These are phyloP conservation scores for Acanthamoeba healyi DNA, from an alignment of 208 protist genomes.

Conservation along the genomic window DNA sequence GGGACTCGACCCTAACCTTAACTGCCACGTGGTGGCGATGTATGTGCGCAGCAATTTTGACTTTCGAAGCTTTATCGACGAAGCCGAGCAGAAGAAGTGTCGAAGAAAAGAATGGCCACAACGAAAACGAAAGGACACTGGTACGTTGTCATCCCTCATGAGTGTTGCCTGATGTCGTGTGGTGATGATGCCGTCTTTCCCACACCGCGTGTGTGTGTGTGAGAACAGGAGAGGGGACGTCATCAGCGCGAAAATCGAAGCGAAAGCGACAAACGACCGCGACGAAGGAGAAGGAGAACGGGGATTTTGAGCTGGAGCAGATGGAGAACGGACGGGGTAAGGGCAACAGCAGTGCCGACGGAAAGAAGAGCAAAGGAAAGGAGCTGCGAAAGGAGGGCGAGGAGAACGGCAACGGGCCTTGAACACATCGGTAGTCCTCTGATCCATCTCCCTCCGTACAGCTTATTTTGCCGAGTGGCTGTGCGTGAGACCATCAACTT, in stretches of 20 bases:
- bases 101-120: slow-evolving; percentile 17
- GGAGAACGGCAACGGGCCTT: not conserved
- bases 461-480: no score
- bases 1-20: not conserved
- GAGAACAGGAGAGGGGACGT: not conserved
- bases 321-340: slow-evolving; percentile 5
- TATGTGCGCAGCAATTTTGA: slow-evolving; percentile 9
- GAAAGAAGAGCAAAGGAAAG: not conserved
- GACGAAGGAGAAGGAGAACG: not conserved
- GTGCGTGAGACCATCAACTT: not conserved
- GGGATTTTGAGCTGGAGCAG: not conserved
- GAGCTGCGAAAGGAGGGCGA: not conserved
- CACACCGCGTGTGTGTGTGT: no score
- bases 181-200: no score
- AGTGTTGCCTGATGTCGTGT: no score
- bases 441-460: no score
- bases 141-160: not conserved
- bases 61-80: slow-evolving; percentile 22
- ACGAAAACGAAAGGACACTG: slow-evolving; percentile 22
- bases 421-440: no score
- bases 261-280: slow-evolving; percentile 7
- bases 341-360: not conserved
- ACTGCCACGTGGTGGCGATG: not conserved
- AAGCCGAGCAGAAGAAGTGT: slow-evolving; percentile 50
- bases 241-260: not conserved